Conservation (phyloP, 2,329 filamentous ascomycete species). For the Arthrinium puccinioides region DNA sequence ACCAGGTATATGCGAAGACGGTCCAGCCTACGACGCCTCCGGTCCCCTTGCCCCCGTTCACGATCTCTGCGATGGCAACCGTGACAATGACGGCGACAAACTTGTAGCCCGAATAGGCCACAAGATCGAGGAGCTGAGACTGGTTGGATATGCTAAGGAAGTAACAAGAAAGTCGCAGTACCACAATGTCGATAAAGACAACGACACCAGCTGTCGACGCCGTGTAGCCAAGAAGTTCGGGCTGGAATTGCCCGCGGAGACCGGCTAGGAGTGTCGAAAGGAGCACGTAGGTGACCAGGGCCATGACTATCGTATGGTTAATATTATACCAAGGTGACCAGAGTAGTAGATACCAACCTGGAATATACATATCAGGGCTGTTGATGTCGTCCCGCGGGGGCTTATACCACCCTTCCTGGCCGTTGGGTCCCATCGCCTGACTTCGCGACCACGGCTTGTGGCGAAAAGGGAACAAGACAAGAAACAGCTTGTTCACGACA, state of each 20-base stretch:
- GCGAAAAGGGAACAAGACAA: conserved; percentile 95
- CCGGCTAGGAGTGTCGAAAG: conserved; percentile 87
- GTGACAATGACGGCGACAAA: conserved; percentile 96
- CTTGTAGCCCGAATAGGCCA: conserved; percentile 97
- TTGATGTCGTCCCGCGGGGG: conserved; percentile 94
- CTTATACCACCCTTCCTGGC: conserved; percentile 71
- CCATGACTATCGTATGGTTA: too few relatives aligned
- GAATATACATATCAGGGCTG: conserved; percentile 99
- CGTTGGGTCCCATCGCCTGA: conserved; percentile 63
- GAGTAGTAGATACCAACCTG: conserved; percentile 33
- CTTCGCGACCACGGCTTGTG: conserved; percentile 97
- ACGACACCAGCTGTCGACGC: conserved; percentile 78
- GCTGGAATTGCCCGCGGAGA: conserved; percentile 84
- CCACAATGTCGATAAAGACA: conserved; percentile 80
- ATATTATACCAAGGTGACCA: too few relatives aligned
- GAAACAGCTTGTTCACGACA: conserved; percentile 84
- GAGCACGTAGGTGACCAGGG: conserved; percentile 93
- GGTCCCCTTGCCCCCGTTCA: conserved; percentile 73
- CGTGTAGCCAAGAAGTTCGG: conserved; percentile 84
- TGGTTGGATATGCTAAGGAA: conserved; percentile 90
- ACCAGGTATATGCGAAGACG: conserved; percentile 84
- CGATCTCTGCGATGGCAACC: conserved; percentile 68
- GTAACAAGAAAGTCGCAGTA: conserved; percentile 87
- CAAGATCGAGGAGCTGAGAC: conserved; percentile 84
- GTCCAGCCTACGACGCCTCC: conserved; percentile 84